Conservation (phyloP, 2,329 filamentous ascomycete genomes). For the Penicillium sp. region DNA sequence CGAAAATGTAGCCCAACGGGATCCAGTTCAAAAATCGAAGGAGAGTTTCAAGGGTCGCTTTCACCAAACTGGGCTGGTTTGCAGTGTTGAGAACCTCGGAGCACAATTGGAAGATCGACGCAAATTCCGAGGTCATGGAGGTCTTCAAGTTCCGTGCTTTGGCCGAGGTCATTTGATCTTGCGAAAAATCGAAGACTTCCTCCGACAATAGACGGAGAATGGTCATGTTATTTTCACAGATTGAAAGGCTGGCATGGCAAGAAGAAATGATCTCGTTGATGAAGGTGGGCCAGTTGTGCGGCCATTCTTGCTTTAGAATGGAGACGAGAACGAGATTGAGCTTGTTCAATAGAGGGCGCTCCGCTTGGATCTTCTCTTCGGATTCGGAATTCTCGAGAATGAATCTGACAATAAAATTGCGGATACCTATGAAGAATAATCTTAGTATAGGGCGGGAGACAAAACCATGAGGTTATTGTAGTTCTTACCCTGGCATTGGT, state of each 20-base stretch:
- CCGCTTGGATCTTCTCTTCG: constrained; percentile 79
- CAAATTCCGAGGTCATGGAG: constrained; percentile 98
- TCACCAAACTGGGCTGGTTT: constrained; percentile 82
- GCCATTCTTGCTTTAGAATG: constrained; percentile 99
- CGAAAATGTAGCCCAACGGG: constrained; percentile 95
- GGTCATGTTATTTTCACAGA: constrained; percentile 99
- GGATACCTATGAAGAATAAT: constrained; percentile 67
- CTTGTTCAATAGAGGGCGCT: constrained; percentile 94
- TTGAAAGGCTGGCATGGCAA: constrained; percentile 90
- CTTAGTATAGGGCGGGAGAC: constrained; percentile 9
- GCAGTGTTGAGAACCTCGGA: constrained; percentile 91
- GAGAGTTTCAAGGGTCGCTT: constrained; percentile 93
- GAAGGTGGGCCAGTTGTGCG: constrained; percentile 99
- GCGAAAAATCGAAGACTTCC: constrained; percentile 98
- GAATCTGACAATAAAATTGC: constrained; percentile 98
- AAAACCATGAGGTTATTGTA: not conserved
- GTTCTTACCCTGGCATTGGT: constrained; percentile 80
- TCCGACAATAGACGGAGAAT: constrained; percentile 93
- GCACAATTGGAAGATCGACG: constrained; percentile 96
- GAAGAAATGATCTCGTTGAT: constrained; percentile 99
- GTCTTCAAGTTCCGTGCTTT: constrained; percentile 97
- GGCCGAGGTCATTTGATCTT: constrained; percentile 97
- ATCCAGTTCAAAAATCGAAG: constrained; percentile 99
- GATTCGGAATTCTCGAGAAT: constrained; percentile 91
- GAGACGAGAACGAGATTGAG: constrained; percentile 96